Conservation (phyloP, 2,329 filamentous ascomycete species). For the Aspergillus sp. region DNA sequence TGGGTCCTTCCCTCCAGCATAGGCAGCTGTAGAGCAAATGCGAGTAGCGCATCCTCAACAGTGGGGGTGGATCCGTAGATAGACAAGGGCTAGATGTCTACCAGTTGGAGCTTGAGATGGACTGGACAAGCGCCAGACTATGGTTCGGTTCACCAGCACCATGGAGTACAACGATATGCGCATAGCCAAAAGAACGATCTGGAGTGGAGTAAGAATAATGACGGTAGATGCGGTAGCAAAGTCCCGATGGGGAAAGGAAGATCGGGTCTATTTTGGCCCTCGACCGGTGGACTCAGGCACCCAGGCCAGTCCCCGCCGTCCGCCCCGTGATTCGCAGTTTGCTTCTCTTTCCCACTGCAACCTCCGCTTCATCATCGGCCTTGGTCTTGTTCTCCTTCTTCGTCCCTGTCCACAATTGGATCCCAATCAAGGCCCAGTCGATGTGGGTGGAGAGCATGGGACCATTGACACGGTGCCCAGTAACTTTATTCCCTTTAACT, state of each 20-base stretch:
- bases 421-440: not conserved
- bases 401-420: not conserved
- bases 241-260: not conserved
- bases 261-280: not conserved
- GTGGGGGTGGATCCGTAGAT: not conserved
- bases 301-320: conserved; percentile 2
- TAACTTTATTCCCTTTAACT: conserved; percentile 4
- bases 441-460: not conserved
- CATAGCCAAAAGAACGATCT: not conserved
- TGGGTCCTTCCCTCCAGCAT: not conserved
- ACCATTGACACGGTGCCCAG: conserved; percentile 5
- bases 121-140: not conserved
- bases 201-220: not conserved
- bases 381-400: not conserved
- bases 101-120: not conserved
- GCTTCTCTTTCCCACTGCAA: not conserved
- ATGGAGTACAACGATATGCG: too few species aligned
- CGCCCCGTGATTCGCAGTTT: not conserved
- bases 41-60: not conserved
- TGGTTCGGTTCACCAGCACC: not conserved
- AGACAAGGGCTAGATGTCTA: not conserved
- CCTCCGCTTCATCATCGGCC: not conserved
- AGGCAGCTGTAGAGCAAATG: not conserved
- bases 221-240: not conserved
- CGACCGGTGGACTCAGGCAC: conserved; percentile 2